Evolutionary conservation across 352 stramenopile species (phyloP).

Genomic region (Globisporangium mamillatum): DNA sequence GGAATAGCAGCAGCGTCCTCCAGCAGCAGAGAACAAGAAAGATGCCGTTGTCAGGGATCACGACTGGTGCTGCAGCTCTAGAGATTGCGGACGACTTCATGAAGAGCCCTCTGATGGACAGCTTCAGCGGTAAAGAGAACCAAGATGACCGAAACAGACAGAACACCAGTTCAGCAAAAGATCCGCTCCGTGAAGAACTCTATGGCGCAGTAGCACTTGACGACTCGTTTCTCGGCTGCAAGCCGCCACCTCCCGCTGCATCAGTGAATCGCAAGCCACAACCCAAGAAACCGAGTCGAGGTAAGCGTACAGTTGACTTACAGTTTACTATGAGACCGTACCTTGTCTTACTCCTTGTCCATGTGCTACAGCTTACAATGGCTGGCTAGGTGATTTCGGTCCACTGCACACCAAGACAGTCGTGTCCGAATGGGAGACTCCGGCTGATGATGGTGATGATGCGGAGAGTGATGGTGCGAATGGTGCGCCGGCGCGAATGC

Average conservation of each 20-base stretch:
- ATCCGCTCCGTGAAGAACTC: conserved; percentile 59
- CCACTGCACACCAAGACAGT: conserved; percentile 73
- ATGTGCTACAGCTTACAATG: conserved; percentile 48
- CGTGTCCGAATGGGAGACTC: conserved; percentile 41
- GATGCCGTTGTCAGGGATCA: conserved; percentile 51
- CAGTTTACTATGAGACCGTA: background rate
- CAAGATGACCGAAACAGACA: background rate
- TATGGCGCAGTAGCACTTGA: conserved; percentile 47
- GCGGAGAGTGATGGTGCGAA: conserved; percentile 13
- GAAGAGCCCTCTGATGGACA: conserved; percentile 70
- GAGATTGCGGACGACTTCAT: conserved; percentile 86
- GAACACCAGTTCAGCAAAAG: conserved; percentile 10
- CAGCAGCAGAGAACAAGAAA: conserved; percentile 20
- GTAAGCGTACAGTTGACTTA: background rate
- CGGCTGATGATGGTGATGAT: conserved; percentile 20
- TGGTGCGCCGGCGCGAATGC: background rate
- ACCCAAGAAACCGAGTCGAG: conserved; percentile 22
- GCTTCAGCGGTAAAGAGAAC: conserved; percentile 32
- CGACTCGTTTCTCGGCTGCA: conserved; percentile 53
- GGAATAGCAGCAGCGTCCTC: background rate
- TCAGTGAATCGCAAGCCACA: background rate
- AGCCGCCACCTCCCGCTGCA: conserved; percentile 16
- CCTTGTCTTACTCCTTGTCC: background rate
- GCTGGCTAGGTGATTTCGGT: conserved; percentile 76
- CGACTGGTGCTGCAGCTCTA: conserved; percentile 59